Conservation (phyloP, 352 stramenopile species). For the Phytophthora megakarya region DNA sequence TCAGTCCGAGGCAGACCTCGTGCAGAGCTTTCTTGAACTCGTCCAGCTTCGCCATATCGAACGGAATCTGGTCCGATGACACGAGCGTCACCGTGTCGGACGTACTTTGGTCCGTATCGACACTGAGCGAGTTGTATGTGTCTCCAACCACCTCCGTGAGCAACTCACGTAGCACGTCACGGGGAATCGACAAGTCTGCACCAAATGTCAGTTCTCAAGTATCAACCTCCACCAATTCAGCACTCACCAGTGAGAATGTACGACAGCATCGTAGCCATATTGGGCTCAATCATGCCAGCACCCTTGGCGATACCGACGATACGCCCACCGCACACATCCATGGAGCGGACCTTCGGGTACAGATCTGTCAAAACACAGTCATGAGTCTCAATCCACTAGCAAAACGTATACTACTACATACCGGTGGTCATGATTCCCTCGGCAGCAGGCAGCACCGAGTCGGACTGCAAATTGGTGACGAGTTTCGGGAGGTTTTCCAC, state of each 20-base stretch:
- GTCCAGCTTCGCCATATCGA: conserved; percentile 71
- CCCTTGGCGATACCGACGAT: conserved; percentile 98
- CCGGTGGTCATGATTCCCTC: conserved; percentile 98
- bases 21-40: conserved; percentile 93
- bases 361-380: conserved; percentile 47
- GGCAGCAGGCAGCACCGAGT: conserved; percentile 92
- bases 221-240: background rate
- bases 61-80: conserved; percentile 93
- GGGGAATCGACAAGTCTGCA: conserved; percentile 75
- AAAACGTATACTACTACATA: conserved; percentile 13
- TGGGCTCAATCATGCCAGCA: conserved; percentile 98
- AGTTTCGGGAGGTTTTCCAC: conserved; percentile 77
- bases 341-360: conserved; percentile 91
- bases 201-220: conserved; percentile 6
- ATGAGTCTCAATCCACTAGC: background rate
- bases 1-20: conserved; percentile 93
- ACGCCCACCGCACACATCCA: conserved; percentile 81
- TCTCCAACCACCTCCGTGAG: conserved; percentile 82
- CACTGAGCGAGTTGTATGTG: conserved; percentile 94
- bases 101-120: conserved; percentile 98
- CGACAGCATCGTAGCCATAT: conserved; percentile 94
- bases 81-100: conserved; percentile 97
- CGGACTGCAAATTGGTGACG: conserved; percentile 90
- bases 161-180: conserved; percentile 77
- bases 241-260: conserved; percentile 85